A percentile compares a stretch with the other conserved stretches of the same genome.
phyloP scores from a whole-genome alignment of 169 alveolate genomes.

The Plasmodium adleri region DNA sequence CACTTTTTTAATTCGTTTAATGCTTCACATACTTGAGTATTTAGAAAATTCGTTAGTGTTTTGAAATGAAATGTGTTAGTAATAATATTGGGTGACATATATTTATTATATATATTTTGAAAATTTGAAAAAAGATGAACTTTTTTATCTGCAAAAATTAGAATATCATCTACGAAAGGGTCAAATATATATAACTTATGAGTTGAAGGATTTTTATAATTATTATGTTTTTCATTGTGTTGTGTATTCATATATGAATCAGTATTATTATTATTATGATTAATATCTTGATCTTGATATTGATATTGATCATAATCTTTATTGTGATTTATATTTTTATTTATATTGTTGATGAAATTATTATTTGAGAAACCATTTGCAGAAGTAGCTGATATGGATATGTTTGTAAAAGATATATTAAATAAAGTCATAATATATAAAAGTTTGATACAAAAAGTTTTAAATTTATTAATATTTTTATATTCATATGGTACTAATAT shows the following conservation, averaged over 20 bases:
- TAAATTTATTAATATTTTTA: slow-evolving; percentile 21
- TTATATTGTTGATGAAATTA: neutral
- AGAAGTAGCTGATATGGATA: slow-evolving; percentile 7
- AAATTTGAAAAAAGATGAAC: neutral
- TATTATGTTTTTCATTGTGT: neutral
- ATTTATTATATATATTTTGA: neutral
- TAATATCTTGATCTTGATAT: too few relatives aligned
- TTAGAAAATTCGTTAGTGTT: slow-evolving; percentile 1
- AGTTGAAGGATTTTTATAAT: neutral
- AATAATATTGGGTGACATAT: neutral
- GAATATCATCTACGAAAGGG: slow-evolving; percentile 51
- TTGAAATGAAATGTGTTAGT: slow-evolving; percentile 24
- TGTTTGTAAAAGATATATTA: slow-evolving; percentile 32
- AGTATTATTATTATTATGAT: too few relatives aligned
- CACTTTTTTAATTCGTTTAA: slow-evolving; percentile 44
- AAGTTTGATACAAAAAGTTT: slow-evolving; percentile 15
- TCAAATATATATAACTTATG: slow-evolving; percentile 31
- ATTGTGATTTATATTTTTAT: too few relatives aligned
- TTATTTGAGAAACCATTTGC: neutral
- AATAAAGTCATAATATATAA: slow-evolving; percentile 36
- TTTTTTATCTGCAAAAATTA: slow-evolving; percentile 46
- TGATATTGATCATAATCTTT: too few relatives aligned
- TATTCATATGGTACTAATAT: slow-evolving; percentile 44
- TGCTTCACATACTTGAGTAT: slow-evolving; percentile 23
- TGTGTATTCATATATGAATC: neutral